phyloP scores from a whole-genome alignment of 129 eudicot species.

The Chrysanthemum makinoi region DNA sequence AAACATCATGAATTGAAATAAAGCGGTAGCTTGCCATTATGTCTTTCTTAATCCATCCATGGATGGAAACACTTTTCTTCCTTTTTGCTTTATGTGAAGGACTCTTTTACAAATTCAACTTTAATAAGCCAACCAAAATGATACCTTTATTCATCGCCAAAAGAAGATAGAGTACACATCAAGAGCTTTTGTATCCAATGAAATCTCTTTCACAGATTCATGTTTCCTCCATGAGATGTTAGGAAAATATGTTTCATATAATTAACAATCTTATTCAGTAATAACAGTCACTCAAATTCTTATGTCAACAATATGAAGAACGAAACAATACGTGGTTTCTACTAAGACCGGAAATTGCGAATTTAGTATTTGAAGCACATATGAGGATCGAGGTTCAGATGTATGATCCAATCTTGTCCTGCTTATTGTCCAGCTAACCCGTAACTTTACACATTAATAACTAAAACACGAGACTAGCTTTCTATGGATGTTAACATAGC shows the following conservation, averaged over 20 bases:
- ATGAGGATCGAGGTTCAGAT: neutral
- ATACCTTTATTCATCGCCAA: conserved; percentile 38
- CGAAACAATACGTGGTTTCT: neutral
- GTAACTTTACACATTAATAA: neutral
- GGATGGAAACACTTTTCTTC: conserved; percentile 38
- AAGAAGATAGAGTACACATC: conserved; percentile 31
- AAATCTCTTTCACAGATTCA: conserved; percentile 33
- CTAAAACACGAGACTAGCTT: neutral
- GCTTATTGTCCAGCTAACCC: neutral
- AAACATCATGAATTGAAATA: conserved; percentile 18
- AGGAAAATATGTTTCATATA: conserved; percentile 3
- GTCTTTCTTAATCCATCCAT: conserved; percentile 27
- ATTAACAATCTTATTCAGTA: conserved; percentile 15
- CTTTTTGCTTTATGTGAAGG: conserved; percentile 45
- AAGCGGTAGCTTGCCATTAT: conserved; percentile 27
- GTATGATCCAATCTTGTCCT: neutral
- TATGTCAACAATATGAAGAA: neutral
- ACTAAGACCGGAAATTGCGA: neutral
- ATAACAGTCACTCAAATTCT: neutral
- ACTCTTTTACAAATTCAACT: conserved; percentile 37
- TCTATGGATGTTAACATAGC: too few species aligned
- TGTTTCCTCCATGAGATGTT: conserved; percentile 36
- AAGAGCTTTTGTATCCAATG: conserved; percentile 34
- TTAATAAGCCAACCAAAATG: conserved; percentile 38
- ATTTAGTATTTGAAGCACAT: neutral